Evolutionary conservation across 1,284 basidiomycete genomes (phyloP), one percentile per base, ranked within the genome.

Genomic region (Heterobasidion occidentale): DNA sequence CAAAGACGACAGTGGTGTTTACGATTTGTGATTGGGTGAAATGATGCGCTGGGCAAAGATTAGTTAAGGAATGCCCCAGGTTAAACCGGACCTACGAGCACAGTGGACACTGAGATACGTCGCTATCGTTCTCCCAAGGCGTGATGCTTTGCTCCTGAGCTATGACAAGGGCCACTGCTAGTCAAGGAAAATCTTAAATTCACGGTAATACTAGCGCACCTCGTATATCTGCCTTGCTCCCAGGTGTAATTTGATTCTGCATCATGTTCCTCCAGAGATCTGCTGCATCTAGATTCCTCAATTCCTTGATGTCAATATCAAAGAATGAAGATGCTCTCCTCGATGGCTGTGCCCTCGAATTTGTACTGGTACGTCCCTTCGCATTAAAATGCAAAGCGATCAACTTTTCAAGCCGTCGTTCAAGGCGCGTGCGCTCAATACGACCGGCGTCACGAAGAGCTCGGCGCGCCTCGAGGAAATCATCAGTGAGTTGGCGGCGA

Each of bases 1-100:
- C 96, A 99, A 7, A 98, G 75, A 9, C 97, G 86, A 70, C 96
- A 99, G 68, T 99, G 96, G 64, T 99, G 96, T 72, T 97, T 97
- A 15, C 96, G 85, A 59, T 94, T 96, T 0, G 92, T 91, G 1
- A 99, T 73, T 1, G 91, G 86, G 64, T 92, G 88, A 68, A 99
- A 99, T 0, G 86, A 80, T 0, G 91, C 80, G 36, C 88, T 90
- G 34, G 15, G 47, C 19, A 46, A 44, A 49, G 58, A 42, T 38
- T 54, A 56, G 46, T 15, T 19, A 9, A 33, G 6, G 35, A 35
- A n/a, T 9, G 42, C 17, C 58, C 2, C 14, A 20, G 20, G 14
- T 51, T 19, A 19, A 9, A 17, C 56, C 42, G 14, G 14, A 79
- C 89, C 68, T 68, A 92, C 92, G 72, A 70, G 82, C 96, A 99